Base-by-base conservation (phyloP, 768 basidiomycete species). In the Termitomyces bulborhizus region DNA sequence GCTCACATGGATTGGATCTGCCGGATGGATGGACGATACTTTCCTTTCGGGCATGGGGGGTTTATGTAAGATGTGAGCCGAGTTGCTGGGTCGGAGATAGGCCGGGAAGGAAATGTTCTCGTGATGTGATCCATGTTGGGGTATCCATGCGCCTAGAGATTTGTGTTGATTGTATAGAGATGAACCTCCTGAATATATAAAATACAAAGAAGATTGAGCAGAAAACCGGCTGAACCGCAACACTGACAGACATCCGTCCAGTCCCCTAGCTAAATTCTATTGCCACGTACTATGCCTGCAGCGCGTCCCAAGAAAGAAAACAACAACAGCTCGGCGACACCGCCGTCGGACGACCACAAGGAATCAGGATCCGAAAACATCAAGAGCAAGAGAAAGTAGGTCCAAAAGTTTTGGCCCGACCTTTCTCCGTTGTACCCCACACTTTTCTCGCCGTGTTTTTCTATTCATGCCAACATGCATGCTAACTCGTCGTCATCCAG, bases 351-450 rank as follows among this genome's bases (percentile, higher is more conserved):
- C 76, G 84, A 84, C 68, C 68, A 71, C 68, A 80, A 29, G 29
- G 29, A 29, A 29, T 80, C 73, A 62, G 65, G 71, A 68, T 68
- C 81, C 80, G 83, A 86, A 78, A 85, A 80, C 72, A 82, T 77
- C 75, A 87, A 83, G 75, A 79, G 76, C 73, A 88, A 88, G 77
- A 80, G 86, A 82, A 89, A 88, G 86, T 88, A 73, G 71, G 86
- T 82, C 21, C 42, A 56, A 54, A 57, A 64, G 67, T 74, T 46
- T 76, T 34, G 11, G 69, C 43, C 76, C 78, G 82, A 81, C 54
- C 61, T 80, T 84, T 81, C 75, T 73, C 83, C 83, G 81, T 39
- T 66, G 61, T 53, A 56, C 55, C 54, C 48, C 24, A 16, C 39
- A 21, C 21, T 21, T 21, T 21, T 21, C 21, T 21, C 21, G 21